phyloP scores from a whole-genome alignment of 768 basidiomycete species.

The Auricularia sp. region DNA sequence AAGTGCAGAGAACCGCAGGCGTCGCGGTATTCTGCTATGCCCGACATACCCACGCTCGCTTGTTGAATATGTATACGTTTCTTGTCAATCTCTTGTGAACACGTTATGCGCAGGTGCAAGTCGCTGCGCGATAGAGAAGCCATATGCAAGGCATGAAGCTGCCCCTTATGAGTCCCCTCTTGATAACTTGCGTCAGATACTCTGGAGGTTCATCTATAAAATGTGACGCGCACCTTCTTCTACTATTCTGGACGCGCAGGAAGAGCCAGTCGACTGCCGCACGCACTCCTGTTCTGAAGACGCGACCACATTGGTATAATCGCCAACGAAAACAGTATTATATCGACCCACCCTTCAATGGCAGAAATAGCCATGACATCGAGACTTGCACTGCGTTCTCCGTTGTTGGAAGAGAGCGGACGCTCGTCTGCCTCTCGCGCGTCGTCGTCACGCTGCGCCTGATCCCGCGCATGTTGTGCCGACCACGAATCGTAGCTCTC shows the following conservation, averaged over 20 bases:
- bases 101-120: too few relatives aligned
- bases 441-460: slow-evolving; percentile 34
- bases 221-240: slow-evolving; percentile 32
- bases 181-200: too few relatives aligned
- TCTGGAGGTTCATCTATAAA: neutral
- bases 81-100: too few relatives aligned
- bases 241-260: slow-evolving; percentile 83
- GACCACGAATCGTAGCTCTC: slow-evolving; percentile 81
- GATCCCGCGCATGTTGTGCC: slow-evolving; percentile 51
- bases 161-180: too few relatives aligned
- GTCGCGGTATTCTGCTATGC: too few relatives aligned
- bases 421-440: slow-evolving; percentile 36
- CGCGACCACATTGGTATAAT: neutral
- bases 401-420: slow-evolving; percentile 29
- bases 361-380: slow-evolving; percentile 89
- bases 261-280: slow-evolving; percentile 93
- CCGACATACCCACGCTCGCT: too few relatives aligned
- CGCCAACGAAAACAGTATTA: neutral
- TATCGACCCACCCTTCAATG: slow-evolving; percentile 66
- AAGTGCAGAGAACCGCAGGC: too few relatives aligned
- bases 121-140: too few relatives aligned
- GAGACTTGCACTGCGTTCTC: slow-evolving; percentile 55
- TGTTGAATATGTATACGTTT: too few relatives aligned
- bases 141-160: too few relatives aligned
- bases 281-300: slow-evolving; percentile 67